Evolutionary conservation across 2,329 filamentous ascomycete genomes (phyloP).

Genomic region (Neoscytalidium dimidiatum): DNA sequence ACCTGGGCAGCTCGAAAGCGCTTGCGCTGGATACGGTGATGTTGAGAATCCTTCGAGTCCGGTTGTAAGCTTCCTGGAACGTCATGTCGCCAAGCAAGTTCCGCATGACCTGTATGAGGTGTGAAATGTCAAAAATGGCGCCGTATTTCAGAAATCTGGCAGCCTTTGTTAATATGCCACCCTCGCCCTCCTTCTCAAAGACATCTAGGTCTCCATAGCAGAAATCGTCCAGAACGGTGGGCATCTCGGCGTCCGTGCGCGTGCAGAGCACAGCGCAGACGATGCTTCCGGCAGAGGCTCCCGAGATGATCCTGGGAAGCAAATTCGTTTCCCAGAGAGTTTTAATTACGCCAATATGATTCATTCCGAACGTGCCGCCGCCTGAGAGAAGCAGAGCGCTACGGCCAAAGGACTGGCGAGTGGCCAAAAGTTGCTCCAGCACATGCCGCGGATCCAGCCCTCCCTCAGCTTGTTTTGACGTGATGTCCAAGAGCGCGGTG

Average conservation of each 20-base stretch:
- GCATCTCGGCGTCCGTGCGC: conserved; percentile 76
- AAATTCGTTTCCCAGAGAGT: conserved; percentile 73
- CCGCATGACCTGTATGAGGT: conserved; percentile 80
- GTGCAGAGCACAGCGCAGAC: conserved; percentile 80
- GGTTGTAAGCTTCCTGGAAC: conserved; percentile 93
- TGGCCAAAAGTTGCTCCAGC: conserved; percentile 69
- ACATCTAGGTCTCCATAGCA: conserved; percentile 79
- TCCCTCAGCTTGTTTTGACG: conserved; percentile 48
- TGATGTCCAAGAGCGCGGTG: conserved; percentile 66
- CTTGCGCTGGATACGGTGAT: conserved; percentile 90
- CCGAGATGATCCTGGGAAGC: conserved; percentile 83
- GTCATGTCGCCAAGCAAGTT: conserved; percentile 83
- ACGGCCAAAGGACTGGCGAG: conserved; percentile 80
- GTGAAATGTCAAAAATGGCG: conserved; percentile 79
- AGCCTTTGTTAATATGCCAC: conserved; percentile 68
- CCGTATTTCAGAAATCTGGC: conserved; percentile 78
- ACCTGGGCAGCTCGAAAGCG: conserved; percentile 79
- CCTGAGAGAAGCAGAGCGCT: conserved; percentile 82
- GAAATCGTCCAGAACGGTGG: conserved; percentile 67
- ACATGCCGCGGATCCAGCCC: conserved; percentile 61
- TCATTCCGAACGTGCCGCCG: conserved; percentile 88
- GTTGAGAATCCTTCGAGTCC: conserved; percentile 88
- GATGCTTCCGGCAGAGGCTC: conserved; percentile 84
- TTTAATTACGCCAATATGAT: conserved; percentile 86
- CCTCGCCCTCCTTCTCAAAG: conserved; percentile 66